Conservation (phyloP, 2,329 filamentous ascomycete species). For the Incumbomyces lentus region DNA sequence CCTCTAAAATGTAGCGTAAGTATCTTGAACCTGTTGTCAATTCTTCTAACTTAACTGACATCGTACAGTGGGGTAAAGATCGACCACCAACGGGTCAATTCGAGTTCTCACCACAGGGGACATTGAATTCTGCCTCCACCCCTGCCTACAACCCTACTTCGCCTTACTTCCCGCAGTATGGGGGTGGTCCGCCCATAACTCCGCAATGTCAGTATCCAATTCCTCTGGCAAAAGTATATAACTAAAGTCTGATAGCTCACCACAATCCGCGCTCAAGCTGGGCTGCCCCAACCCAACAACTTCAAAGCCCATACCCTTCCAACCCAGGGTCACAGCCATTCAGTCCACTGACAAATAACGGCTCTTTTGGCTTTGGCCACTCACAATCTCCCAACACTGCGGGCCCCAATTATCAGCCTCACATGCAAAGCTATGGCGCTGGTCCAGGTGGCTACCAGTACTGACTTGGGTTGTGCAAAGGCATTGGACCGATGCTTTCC, state of each 20-base stretch:
- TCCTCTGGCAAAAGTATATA: neutral
- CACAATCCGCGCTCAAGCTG: conserved; percentile 6
- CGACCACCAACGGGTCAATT: conserved; percentile 76
- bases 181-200: conserved; percentile 58
- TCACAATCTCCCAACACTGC: conserved; percentile 1
- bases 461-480: neutral
- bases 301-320: conserved; percentile 1
- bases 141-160: conserved; percentile 64
- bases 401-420: conserved; percentile 2
- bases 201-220: conserved; percentile 37
- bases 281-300: neutral
- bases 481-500: too few relatives aligned
- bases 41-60: conserved; percentile 24
- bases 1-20: conserved; percentile 97
- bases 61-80: conserved; percentile 87
- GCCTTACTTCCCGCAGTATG: conserved; percentile 87
- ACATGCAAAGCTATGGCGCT: conserved; percentile 4
- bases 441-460: conserved; percentile 4
- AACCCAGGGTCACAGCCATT: conserved; percentile 2
- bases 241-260: neutral
- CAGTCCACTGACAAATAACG: conserved; percentile 3
- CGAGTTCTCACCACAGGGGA: conserved; percentile 74
- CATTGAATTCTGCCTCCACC: conserved; percentile 57
- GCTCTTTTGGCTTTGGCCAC: neutral
- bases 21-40: conserved; percentile 23